Evolutionary conservation across 192 early-diverging fungal genomes (phyloP).

Genomic region (Mycoemilia scoparia): DNA sequence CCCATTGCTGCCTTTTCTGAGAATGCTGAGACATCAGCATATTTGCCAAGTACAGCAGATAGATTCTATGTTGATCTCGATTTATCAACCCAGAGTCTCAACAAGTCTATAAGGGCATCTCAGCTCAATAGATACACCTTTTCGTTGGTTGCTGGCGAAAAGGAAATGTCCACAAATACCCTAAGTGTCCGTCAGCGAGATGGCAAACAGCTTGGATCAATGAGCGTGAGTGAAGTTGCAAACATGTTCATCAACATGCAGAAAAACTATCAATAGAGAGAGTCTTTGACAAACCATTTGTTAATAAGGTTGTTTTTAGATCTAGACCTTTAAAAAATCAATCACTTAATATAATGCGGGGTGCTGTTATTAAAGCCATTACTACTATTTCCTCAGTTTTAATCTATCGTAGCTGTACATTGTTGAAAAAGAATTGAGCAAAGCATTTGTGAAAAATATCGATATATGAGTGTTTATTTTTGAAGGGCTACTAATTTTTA

Average conservation of each 20-base stretch:
- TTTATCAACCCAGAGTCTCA: conserved; percentile 37
- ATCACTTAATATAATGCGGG: conserved; percentile 5
- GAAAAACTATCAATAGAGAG: conserved; percentile 24
- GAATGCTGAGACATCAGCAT: too few relatives aligned
- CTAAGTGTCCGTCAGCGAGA: conserved; percentile 56
- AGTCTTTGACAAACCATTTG: too few relatives aligned
- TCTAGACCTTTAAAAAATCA: background rate
- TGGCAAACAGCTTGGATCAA: conserved; percentile 40
- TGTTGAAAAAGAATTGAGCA: too few relatives aligned
- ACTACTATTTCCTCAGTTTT: too few relatives aligned
- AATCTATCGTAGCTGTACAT: too few relatives aligned
- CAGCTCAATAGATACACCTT: conserved; percentile 74
- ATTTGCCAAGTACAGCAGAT: conserved; percentile 22
- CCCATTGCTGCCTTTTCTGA: background rate
- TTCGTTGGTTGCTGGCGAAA: conserved; percentile 70
- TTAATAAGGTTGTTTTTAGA: background rate
- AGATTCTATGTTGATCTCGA: conserved; percentile 72
- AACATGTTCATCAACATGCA: conserved; percentile 36
- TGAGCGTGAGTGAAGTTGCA: conserved; percentile 35
- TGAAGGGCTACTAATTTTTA: too few relatives aligned
- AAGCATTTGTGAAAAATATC: too few relatives aligned
- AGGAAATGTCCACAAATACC: conserved; percentile 44
- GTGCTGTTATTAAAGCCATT: too few relatives aligned
- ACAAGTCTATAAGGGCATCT: conserved; percentile 61
- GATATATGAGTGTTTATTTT: too few relatives aligned